phyloP scores from a whole-genome alignment of 768 basidiomycete species.

The Xerocomus potaroensis region DNA sequence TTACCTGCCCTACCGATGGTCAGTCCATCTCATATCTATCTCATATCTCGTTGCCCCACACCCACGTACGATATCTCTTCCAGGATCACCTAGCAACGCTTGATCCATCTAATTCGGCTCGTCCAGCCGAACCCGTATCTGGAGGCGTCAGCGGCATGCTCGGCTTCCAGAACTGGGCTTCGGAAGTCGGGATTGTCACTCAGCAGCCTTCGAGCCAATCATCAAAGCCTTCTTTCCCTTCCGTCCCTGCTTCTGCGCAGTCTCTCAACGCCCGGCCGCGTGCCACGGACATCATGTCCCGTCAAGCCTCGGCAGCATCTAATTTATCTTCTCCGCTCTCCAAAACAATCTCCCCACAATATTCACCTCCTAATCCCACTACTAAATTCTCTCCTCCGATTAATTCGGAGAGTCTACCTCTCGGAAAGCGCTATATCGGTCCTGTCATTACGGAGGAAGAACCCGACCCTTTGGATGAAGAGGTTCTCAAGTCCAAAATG shows the following conservation, averaged over 20 bases:
- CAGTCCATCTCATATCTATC: constrained; percentile 3
- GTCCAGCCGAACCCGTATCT: constrained; percentile 16
- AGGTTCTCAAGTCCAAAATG: constrained; percentile 31
- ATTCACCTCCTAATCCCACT: constrained; percentile 21
- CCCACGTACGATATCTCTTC: neutral
- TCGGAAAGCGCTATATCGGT: constrained; percentile 32
- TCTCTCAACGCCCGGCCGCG: constrained; percentile 20
- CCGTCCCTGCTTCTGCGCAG: constrained; percentile 1
- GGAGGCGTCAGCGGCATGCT: constrained; percentile 7
- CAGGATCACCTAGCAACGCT: constrained; percentile 30
- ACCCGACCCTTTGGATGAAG: constrained; percentile 24
- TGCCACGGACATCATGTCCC: constrained; percentile 28
- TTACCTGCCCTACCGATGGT: constrained; percentile 31
- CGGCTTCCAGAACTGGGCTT: constrained; percentile 32
- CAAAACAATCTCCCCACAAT: constrained; percentile 22
- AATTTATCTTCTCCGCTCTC: constrained; percentile 18
- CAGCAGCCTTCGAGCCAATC: constrained; percentile 14
- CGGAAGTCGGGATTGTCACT: constrained; percentile 25
- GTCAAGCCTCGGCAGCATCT: constrained; percentile 27
- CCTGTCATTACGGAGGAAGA: constrained; percentile 29
- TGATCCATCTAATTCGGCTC: constrained; percentile 21
- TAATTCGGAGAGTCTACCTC: constrained; percentile 16
- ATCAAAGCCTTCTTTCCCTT: constrained; percentile 1
- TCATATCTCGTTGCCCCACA: constrained; percentile 5
- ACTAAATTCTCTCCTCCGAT: constrained; percentile 26